Evolutionary conservation across 2,329 filamentous ascomycete species (phyloP), one percentile per base, ranked within the genome.

Genomic region (Fusarium avenaceum): DNA sequence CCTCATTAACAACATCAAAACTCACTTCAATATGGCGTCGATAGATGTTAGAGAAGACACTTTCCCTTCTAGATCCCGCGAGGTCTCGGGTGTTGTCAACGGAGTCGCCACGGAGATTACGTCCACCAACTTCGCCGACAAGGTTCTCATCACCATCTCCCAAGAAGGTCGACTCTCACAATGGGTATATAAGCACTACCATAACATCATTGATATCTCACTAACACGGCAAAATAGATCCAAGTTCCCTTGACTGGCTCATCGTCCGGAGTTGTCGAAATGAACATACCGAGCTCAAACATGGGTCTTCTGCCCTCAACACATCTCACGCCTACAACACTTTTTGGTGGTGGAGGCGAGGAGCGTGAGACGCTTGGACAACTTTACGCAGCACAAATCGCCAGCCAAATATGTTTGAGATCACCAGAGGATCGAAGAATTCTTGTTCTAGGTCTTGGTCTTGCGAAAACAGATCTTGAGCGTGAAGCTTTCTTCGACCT

Each of bases 321-420:
- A 33, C 91, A 96, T 72, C 85, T 98, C 42, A 97, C 93, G 0
- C 93, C 96, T 2, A 95, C 89, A 38, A 97, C 94, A 0, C 82
- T 99, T 4, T 84, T 99, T 1, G 96, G 96, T 4, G 94, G 91
- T 11, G 93, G 94, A 45, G 89, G 90, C 32, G 85, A 90, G 52
- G 89, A 92, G 46, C 87, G 94, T 43, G 94, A 97, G 75, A 92
- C 91, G 0, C 79, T 96, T 7, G 95, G 93, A 2, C 94, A 97
- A 77, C 87, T 97, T 3, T 91, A 96, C 74, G 94, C 94, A 4
- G 92, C 92, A 43, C 95, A 97, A 74, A 90, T 98, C 69, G 96
- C 91, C 7, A 96, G 90, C 74, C 87, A 91, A 39, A 86, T 99
- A 61, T 85, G 90, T 19, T 87, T 90, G 62, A 89, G 89, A 66